These are phyloP conservation scores for Eutrema heterophyllum DNA, from an alignment of 345 rosid genomes.

Conservation along the genomic window DNA sequence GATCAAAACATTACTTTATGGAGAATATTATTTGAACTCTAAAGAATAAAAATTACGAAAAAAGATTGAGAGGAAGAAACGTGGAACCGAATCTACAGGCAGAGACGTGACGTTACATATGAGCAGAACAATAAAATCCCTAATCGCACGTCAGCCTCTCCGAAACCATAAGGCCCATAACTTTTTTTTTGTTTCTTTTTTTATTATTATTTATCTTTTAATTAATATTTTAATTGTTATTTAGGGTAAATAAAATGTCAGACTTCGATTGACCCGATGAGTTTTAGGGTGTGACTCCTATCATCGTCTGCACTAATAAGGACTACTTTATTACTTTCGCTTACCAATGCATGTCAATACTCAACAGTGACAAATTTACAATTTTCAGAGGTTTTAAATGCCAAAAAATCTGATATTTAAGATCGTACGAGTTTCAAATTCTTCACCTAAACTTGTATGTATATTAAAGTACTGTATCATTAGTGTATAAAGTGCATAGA, in stretches of 20 bases:
- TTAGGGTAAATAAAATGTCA: slow-evolving; percentile 37
- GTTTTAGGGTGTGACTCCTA: slow-evolving; percentile 35
- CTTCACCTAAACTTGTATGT: not conserved
- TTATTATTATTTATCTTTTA: not conserved
- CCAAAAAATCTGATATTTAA: not conserved
- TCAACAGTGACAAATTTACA: slow-evolving; percentile 19
- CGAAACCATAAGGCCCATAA: slow-evolving; percentile 19
- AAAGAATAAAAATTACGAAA: not conserved
- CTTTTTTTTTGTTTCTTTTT: not conserved
- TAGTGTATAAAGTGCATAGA: not conserved
- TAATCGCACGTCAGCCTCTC: slow-evolving; percentile 31
- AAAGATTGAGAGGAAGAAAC: slow-evolving; percentile 8
- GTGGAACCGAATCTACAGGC: slow-evolving; percentile 35
- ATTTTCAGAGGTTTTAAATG: slow-evolving; percentile 15
- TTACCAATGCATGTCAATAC: slow-evolving; percentile 39
- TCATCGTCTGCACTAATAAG: slow-evolving; percentile 34
- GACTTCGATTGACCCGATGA: slow-evolving; percentile 35
- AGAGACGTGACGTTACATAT: slow-evolving; percentile 37
- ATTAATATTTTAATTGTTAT: slow-evolving; percentile 7
- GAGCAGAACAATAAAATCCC: slow-evolving; percentile 32
- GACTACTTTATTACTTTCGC: slow-evolving; percentile 25
- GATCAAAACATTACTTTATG: not conserved
- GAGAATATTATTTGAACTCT: not conserved
- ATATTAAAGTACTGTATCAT: not conserved
- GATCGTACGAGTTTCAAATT: not conserved